phyloP scores from a whole-genome alignment of 805 yeast genomes.

The Candida hungchunana region DNA sequence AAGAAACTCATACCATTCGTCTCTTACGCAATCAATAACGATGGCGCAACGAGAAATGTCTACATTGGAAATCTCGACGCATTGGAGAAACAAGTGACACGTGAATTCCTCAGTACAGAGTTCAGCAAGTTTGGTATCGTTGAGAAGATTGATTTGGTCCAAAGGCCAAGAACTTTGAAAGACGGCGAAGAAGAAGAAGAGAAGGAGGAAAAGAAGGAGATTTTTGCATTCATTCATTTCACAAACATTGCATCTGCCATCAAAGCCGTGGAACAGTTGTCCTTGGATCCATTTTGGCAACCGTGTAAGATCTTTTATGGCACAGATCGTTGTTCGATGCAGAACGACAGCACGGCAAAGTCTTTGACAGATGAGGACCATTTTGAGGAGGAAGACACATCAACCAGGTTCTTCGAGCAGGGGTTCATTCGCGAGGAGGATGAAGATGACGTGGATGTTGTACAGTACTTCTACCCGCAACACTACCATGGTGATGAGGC shows the following conservation, averaged over 20 bases:
- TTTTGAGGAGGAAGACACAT: conserved; percentile 8
- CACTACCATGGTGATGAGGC: conserved; percentile 10
- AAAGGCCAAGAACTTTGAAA: conserved; percentile 2
- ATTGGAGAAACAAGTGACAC: conserved; percentile 34
- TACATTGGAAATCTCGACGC: conserved; percentile 74
- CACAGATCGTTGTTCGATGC: conserved; percentile 78
- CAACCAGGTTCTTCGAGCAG: conserved; percentile 52
- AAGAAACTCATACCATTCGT: conserved; percentile 27
- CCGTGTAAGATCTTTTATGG: conserved; percentile 83
- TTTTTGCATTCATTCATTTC: conserved; percentile 84
- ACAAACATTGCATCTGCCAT: conserved; percentile 79
- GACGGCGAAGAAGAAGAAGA: conserved; percentile 27
- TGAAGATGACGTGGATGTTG: conserved; percentile 2
- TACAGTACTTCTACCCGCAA: conserved; percentile 9
- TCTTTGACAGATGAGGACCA: conserved; percentile 19
- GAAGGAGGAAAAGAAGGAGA: conserved; percentile 39
- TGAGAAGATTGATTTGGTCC: conserved; percentile 58
- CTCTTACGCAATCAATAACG: conserved; percentile 54
- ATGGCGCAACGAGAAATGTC: conserved; percentile 92
- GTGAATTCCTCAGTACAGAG: conserved; percentile 41
- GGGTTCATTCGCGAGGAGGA: conserved; percentile 10
- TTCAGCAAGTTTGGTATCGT: conserved; percentile 53
- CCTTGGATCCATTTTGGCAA: conserved; percentile 60
- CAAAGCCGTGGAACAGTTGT: conserved; percentile 75
- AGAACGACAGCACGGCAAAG: conserved; percentile 10